Evolutionary conservation across 176 grass and related monocot species (phyloP).

Genomic region (Rhynchospora tenuis): DNA sequence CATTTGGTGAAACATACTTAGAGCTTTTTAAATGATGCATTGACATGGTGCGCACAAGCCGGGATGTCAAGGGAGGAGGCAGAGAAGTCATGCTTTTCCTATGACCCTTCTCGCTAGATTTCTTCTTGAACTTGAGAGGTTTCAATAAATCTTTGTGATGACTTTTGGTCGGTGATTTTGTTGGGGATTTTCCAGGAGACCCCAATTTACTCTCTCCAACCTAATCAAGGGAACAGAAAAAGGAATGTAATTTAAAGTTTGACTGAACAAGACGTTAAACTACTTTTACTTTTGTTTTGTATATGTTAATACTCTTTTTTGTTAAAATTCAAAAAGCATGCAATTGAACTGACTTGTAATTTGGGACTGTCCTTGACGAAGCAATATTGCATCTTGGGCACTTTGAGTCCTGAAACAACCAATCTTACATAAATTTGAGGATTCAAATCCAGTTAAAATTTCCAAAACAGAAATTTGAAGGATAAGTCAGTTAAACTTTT

Average conservation of each 20-base stretch:
- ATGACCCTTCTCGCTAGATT: conserved; percentile 4
- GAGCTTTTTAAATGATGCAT: conserved; percentile 14
- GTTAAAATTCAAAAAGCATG: not conserved
- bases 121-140: conserved; percentile 27
- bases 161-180: conserved; percentile 18
- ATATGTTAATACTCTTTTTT: not conserved
- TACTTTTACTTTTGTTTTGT: not conserved
- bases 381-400: conserved; percentile 12
- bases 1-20: not conserved
- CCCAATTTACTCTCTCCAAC: not conserved
- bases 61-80: not conserved
- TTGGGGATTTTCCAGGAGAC: conserved; percentile 12
- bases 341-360: conserved; percentile 10
- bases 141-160: not conserved
- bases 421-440: conserved; percentile 11
- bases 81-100: conserved; percentile 8
- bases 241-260: not conserved
- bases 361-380: not conserved
- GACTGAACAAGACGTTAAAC: not conserved
- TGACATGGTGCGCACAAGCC: conserved; percentile 16
- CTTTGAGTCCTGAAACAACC: conserved; percentile 12
- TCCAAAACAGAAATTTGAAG: not conserved
- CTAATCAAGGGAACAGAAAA: not conserved
- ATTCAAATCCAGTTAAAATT: not conserved
- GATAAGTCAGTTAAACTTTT: too few relatives aligned